Evolutionary conservation across 106 monocot genomes (phyloP).

Genomic region (Cymbidium sinense): DNA sequence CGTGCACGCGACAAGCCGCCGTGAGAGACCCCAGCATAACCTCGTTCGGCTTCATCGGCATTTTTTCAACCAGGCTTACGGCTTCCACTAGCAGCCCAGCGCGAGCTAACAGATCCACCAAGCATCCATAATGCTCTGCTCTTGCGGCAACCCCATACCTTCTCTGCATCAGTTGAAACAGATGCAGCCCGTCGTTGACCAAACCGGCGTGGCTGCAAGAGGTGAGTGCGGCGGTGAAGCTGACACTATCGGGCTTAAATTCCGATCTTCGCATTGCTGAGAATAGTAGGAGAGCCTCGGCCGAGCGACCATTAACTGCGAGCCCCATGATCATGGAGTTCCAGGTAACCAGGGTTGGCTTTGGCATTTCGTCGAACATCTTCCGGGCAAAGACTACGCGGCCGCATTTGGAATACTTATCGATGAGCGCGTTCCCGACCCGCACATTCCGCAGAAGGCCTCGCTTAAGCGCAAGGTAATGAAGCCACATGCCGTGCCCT

Average conservation of each 20-base stretch:
- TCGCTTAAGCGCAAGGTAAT: slow-evolving; percentile 18
- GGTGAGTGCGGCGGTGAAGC: slow-evolving; percentile 36
- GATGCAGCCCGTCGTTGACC: slow-evolving; percentile 29
- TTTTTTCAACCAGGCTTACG: slow-evolving; percentile 23
- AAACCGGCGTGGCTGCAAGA: slow-evolving; percentile 45
- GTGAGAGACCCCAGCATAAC: slow-evolving; percentile 49
- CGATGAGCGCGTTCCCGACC: slow-evolving; percentile 40
- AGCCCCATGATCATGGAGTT: slow-evolving; percentile 44
- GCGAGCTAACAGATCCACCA: slow-evolving; percentile 41
- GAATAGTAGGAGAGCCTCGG: slow-evolving; percentile 28
- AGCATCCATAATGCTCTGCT: slow-evolving; percentile 52
- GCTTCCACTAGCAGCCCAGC: slow-evolving; percentile 47
- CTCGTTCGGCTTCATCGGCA: slow-evolving; percentile 50
- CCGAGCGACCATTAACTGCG: slow-evolving; percentile 27
- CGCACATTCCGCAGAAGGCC: slow-evolving; percentile 20
- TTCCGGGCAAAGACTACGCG: slow-evolving; percentile 23
- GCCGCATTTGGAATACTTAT: slow-evolving; percentile 48
- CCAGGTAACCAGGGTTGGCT: slow-evolving; percentile 32
- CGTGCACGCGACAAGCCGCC: slow-evolving; percentile 43
- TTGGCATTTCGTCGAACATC: slow-evolving; percentile 24
- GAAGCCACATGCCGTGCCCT: slow-evolving; percentile 38
- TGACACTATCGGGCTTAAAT: slow-evolving; percentile 26
- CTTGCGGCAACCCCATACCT: slow-evolving; percentile 10
- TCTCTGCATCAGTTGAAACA: slow-evolving; percentile 21
- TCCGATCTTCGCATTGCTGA: slow-evolving; percentile 20